A percentile compares a stretch with the other conserved stretches of the same genome.
phyloP scores from a whole-genome alignment of 192 early-diverging fungal genomes.

The Obelidium mucronatum region DNA sequence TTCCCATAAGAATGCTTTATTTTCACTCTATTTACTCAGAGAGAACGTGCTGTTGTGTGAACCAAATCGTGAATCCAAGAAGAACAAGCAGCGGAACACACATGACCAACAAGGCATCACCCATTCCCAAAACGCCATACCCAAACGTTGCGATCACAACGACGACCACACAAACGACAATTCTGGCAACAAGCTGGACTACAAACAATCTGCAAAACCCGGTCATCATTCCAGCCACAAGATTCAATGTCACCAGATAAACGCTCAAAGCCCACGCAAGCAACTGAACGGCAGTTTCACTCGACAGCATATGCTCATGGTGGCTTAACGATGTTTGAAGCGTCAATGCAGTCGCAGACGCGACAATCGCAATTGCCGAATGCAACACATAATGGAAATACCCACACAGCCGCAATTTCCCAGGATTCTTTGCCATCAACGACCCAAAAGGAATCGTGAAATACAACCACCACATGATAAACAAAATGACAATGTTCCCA shows the following conservation, averaged over 20 bases:
- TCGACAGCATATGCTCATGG: not conserved
- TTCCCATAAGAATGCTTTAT: too few relatives aligned
- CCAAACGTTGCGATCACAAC: not conserved
- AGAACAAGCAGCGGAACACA: not conserved
- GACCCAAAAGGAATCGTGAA: constrained; percentile 18
- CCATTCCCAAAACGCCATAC: not conserved
- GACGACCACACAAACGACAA: not conserved
- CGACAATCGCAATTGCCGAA: not conserved
- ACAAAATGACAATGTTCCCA: not conserved
- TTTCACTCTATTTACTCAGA: too few relatives aligned
- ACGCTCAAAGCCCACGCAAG: not conserved
- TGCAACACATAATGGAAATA: not conserved
- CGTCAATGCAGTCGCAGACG: not conserved
- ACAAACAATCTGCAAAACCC: not conserved
- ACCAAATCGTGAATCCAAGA: not conserved
- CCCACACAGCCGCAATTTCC: constrained; percentile 1
- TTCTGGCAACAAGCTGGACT: not conserved
- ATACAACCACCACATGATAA: constrained; percentile 20
- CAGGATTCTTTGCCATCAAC: not conserved
- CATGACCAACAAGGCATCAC: not conserved
- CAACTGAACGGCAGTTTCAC: not conserved
- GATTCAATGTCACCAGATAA: not conserved
- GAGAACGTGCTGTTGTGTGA: too few relatives aligned
- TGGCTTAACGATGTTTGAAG: not conserved
- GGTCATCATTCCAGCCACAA: not conserved